A percentile compares a stretch with the other conserved stretches of the same genome.
phyloP scores from a whole-genome alignment of 768 basidiomycete species.

The Lactarius akahatsu region DNA sequence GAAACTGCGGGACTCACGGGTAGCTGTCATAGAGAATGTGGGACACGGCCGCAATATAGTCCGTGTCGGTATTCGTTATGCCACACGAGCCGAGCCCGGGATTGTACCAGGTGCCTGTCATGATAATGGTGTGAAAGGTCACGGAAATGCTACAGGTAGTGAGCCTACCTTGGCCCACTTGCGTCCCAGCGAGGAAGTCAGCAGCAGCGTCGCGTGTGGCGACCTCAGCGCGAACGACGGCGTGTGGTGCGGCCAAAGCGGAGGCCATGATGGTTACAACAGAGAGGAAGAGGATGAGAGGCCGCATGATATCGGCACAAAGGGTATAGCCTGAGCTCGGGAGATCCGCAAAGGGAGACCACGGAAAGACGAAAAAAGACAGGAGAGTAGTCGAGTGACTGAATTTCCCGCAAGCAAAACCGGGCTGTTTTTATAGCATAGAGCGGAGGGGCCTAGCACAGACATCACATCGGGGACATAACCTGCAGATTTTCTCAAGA shows the following conservation, averaged over 20 bases:
- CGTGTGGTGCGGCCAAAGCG: constrained; percentile 4
- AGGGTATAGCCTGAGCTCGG: constrained; percentile 27
- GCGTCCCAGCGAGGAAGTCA: constrained; percentile 46
- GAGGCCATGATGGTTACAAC: constrained; percentile 40
- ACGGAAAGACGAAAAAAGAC: constrained; percentile 24
- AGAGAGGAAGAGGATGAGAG: constrained; percentile 45
- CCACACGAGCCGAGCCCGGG: constrained; percentile 69
- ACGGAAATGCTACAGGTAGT: constrained; percentile 10
- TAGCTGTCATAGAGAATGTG: constrained; percentile 53
- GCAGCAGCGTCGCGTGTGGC: not conserved
- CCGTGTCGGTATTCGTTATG: constrained; percentile 48
- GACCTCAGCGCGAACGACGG: not conserved
- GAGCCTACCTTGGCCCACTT: constrained; percentile 48
- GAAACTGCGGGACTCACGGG: constrained; percentile 46
- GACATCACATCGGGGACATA: not conserved
- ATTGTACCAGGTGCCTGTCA: constrained; percentile 52
- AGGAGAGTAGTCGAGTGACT: constrained; percentile 13
- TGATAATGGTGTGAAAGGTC: constrained; percentile 7
- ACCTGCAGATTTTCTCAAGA: not conserved
- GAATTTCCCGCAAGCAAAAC: not conserved
- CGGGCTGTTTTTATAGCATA: constrained; percentile 3
- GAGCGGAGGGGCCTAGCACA: not conserved
- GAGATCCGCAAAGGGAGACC: constrained; percentile 17
- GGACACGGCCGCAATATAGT: constrained; percentile 61
- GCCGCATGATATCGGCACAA: constrained; percentile 37